Evolutionary conservation across 2,329 filamentous ascomycete species (phyloP).

Genomic region (Exophiala sp.): DNA sequence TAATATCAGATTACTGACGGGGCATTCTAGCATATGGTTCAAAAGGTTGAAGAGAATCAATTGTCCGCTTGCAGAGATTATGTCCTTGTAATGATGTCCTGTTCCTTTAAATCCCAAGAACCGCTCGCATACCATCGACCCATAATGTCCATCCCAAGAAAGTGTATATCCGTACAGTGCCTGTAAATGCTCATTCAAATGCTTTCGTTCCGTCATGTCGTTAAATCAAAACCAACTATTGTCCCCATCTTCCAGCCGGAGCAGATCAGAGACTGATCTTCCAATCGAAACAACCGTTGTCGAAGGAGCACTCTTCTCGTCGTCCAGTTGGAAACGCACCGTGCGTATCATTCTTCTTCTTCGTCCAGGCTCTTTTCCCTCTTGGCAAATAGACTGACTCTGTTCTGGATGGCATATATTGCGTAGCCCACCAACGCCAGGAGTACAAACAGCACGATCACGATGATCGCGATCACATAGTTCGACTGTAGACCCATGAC

Average conservation of each 20-base stretch:
- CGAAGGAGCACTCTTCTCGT: not conserved
- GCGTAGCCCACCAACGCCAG: constrained; percentile 41
- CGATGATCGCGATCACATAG: constrained; percentile 49
- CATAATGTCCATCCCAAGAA: not conserved
- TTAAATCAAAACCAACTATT: constrained; percentile 23
- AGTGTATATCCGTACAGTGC: not conserved
- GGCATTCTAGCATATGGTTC: not conserved
- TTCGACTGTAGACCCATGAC: constrained; percentile 42
- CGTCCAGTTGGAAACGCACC: constrained; percentile 20
- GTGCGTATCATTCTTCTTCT: constrained; percentile 27
- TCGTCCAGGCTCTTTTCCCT: constrained; percentile 30
- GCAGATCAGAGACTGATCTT: constrained; percentile 14
- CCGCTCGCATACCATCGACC: not conserved
- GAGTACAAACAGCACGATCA: constrained; percentile 48
- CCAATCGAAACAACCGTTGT: not conserved
- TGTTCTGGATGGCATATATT: constrained; percentile 36
- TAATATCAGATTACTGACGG: constrained; percentile 21
- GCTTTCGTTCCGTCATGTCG: constrained; percentile 5
- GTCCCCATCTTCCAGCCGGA: constrained; percentile 19
- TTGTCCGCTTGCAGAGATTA: not conserved
- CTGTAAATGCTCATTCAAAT: not conserved
- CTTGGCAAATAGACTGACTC: constrained; percentile 31
- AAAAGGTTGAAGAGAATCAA: not conserved
- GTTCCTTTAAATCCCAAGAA: not conserved
- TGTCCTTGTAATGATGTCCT: not conserved